These are phyloP conservation scores for Coemansia umbellata DNA, from an alignment of 192 early-diverging fungal species.

Conservation along the genomic window DNA sequence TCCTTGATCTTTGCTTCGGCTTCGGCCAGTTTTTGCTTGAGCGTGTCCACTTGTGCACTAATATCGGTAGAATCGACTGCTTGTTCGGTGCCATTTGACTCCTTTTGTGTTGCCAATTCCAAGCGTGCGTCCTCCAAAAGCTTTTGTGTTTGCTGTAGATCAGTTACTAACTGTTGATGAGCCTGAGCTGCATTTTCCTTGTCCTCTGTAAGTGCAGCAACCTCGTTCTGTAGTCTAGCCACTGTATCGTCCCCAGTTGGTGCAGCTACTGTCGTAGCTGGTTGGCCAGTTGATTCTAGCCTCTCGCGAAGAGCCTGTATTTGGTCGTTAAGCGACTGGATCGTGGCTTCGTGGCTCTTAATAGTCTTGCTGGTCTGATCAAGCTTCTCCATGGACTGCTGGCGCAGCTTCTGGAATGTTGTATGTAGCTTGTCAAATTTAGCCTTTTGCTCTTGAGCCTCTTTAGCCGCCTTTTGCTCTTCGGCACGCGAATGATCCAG, in stretches of 20 bases:
- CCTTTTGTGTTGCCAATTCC: conserved; percentile 4
- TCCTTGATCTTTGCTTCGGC: conserved; percentile 33
- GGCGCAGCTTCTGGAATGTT: conserved; percentile 38
- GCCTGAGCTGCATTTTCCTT: conserved; percentile 42
- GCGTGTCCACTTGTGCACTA: conserved; percentile 32
- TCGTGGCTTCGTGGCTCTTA: conserved; percentile 23
- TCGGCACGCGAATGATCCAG: neutral
- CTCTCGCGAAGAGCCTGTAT: conserved; percentile 10
- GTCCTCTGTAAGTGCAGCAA: conserved; percentile 27
- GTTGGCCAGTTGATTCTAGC: neutral
- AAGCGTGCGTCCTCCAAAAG: conserved; percentile 15
- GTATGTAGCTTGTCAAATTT: conserved; percentile 30
- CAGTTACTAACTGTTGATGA: conserved; percentile 20
- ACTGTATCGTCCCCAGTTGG: conserved; percentile 18
- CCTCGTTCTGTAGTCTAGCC: conserved; percentile 16
- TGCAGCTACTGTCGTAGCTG: too few species aligned
- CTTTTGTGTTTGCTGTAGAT: conserved; percentile 12
- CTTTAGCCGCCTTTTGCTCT: neutral
- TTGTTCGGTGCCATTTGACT: neutral
- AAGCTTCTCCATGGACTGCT: conserved; percentile 36
- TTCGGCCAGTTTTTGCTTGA: conserved; percentile 52
- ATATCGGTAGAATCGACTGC: conserved; percentile 8
- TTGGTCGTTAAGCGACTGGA: conserved; percentile 26
- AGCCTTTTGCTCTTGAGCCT: conserved; percentile 13
- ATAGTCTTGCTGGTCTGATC: conserved; percentile 12